Conservation (phyloP, 2,329 filamentous ascomycete genomes). For the Aspergillus ibericus region DNA sequence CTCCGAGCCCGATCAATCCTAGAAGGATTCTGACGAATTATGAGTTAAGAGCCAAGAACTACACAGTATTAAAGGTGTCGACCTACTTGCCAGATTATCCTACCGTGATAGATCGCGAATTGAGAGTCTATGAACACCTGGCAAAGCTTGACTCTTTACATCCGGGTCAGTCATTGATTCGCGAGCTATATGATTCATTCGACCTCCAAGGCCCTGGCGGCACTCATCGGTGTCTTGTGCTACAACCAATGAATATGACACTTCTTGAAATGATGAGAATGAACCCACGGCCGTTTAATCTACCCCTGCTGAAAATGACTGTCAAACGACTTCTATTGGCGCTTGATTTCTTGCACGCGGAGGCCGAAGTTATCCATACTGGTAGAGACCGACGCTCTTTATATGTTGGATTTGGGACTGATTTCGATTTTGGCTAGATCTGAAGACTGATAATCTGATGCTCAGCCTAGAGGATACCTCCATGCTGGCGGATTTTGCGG, state of each 20-base stretch:
- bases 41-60: constrained; percentile 11
- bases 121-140: constrained; percentile 29
- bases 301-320: constrained; percentile 31
- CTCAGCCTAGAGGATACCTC: constrained; percentile 31
- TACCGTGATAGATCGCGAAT: constrained; percentile 25
- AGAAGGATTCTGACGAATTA: neutral
- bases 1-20: constrained; percentile 1
- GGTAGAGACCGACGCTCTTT: constrained; percentile 21
- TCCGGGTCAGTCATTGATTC: constrained; percentile 27
- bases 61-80: constrained; percentile 36
- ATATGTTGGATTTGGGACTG: neutral
- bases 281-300: constrained; percentile 26
- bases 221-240: constrained; percentile 31
- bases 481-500: constrained; percentile 31
- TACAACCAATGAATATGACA: constrained; percentile 31
- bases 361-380: constrained; percentile 34
- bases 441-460: constrained; percentile 46
- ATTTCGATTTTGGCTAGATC: constrained; percentile 27
- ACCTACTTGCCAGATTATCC: constrained; percentile 19
- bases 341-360: constrained; percentile 38
- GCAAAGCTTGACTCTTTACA: constrained; percentile 25
- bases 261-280: constrained; percentile 33
- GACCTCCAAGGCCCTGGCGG: constrained; percentile 25
- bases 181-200: constrained; percentile 34
- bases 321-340: constrained; percentile 32